Evolutionary conservation across 2,329 filamentous ascomycete genomes (phyloP), one percentile per base, ranked within the genome.

Genomic region (Phaeomoniella chlamydospora): DNA sequence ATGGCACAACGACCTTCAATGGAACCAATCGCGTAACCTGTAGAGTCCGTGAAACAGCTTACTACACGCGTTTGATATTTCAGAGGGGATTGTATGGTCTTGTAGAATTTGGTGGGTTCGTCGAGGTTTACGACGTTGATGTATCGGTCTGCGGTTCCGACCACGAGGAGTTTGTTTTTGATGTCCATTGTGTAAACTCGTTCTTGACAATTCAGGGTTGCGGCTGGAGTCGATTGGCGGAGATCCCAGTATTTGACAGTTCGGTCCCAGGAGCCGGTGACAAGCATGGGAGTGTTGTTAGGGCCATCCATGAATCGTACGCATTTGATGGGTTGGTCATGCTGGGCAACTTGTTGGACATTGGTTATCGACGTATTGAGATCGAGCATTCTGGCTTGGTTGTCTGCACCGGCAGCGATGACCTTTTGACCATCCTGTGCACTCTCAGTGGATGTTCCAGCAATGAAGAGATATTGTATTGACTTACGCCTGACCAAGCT

Each of bases 51-150:
- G 57, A 98, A 98, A 65, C 88, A 96, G 63, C 81, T 90, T 35
- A 96, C 83, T 10, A 92, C 85, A 39, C 88, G 71, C 2, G 90
- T 98, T 68, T 98, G 90, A 85, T 87, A 98, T 64, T 98, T 98
- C 31, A 98, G 71, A 3, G 90, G 90, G 52, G 85, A 94, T 61
- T 94, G 85, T 35, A 94, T 72, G 6, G 84, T 88, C 71, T 98
- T 98, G 73, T 93, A 94, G 59, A 94, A 85, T 49, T 84, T 85
- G 36, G 74, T 74, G 3, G 90, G 90, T 41, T 92, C 79, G 53
- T 80, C 78, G 37, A 98, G 73, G 60, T 94, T 86, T 61, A 98
- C 70, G 43, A 98, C 80, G 57, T 96, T 87, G 67, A 98, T 93
- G 60, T 92, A 93, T 41, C 90, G 77, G 54, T 98, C 90, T 10